Conservation (phyloP, 1,139 yeast species). For the Geotrichum candidum region DNA sequence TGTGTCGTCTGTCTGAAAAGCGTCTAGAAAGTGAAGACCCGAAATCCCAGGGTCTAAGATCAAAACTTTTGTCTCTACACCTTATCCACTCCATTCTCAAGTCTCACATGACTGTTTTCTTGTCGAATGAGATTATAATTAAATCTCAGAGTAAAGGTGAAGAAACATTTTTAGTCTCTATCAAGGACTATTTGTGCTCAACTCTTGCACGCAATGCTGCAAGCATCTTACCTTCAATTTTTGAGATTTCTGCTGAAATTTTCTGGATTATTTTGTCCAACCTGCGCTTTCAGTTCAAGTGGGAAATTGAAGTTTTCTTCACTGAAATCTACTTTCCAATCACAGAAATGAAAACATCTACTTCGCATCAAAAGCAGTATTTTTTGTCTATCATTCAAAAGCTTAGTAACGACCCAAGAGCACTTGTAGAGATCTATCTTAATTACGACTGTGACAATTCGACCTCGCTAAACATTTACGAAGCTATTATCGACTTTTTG, state of each 20-base stretch:
- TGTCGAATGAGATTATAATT: slow-evolving; percentile 58
- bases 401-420: slow-evolving; percentile 81
- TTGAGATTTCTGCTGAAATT: slow-evolving; percentile 85
- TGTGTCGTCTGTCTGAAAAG: slow-evolving; percentile 89
- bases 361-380: slow-evolving; percentile 87
- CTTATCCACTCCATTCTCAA: slow-evolving; percentile 79
- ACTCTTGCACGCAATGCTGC: slow-evolving; percentile 89
- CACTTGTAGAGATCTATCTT: slow-evolving; percentile 84
- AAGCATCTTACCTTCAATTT: slow-evolving; percentile 84
- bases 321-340: slow-evolving; percentile 93
- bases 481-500: slow-evolving; percentile 68
- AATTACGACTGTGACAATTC: slow-evolving; percentile 89
- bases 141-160: slow-evolving; percentile 54
- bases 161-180: slow-evolving; percentile 66
- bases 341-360: slow-evolving; percentile 84
- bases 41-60: slow-evolving; percentile 87
- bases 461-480: slow-evolving; percentile 78
- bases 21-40: slow-evolving; percentile 75
- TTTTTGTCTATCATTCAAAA: slow-evolving; percentile 72
- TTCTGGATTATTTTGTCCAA: slow-evolving; percentile 85
- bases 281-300: slow-evolving; percentile 78
- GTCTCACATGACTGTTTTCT: slow-evolving; percentile 78
- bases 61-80: slow-evolving; percentile 82
- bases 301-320: slow-evolving; percentile 89
- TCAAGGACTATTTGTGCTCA: slow-evolving; percentile 77